Base-by-base conservation (phyloP, 1,284 basidiomycete species). In the Pyrrhoderma noxium region DNA sequence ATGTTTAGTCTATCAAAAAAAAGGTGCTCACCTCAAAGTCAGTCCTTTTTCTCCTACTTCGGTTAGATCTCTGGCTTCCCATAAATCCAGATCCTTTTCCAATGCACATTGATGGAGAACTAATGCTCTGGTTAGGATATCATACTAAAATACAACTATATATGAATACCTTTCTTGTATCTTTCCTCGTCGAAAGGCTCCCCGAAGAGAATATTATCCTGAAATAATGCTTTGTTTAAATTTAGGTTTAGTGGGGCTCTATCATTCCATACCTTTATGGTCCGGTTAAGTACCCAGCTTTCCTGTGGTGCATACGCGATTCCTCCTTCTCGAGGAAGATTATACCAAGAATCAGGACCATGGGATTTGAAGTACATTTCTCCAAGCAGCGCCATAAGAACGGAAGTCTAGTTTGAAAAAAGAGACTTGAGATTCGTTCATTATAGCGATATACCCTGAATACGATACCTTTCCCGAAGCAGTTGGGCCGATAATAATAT, bases 51-150 rank as follows among this genome's bases (percentile, higher is more conserved):
- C 63, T 2, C 63, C 63, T 43, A 65, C 60, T 49, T 75, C 73
- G 0, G 73, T 75, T 46, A 61, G 34, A 56, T 75, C 73, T 2
- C 85, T 84, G 40, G 84, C 85, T 41, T 84, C 79, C 57, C 87
- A 84, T 16, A 87, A 61, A 22, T 69, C 70, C 3, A 88, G 65
- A 58, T 89, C 85, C 3, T 72, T 73, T 58, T 78, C 73, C 23
- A 89, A 66, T 1, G 72, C 80, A 56, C 84, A 87, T 58, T 81
- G 80, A 34, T 78, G 62, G 14, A 87, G 62, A 19, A 82, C 82
- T 70, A 37, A 31, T 31, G 11, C 11, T 5, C 7, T 31, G 27
- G n/a, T n/a, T n/a, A n/a, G n/a, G n/a, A n/a, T n/a, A n/a, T n/a
- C n/a, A n/a, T n/a, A n/a, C n/a, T n/a, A n/a, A n/a, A n/a, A n/a